phyloP scores from a whole-genome alignment of 192 early-diverging fungal genomes.

The Dissophora globulifera region DNA sequence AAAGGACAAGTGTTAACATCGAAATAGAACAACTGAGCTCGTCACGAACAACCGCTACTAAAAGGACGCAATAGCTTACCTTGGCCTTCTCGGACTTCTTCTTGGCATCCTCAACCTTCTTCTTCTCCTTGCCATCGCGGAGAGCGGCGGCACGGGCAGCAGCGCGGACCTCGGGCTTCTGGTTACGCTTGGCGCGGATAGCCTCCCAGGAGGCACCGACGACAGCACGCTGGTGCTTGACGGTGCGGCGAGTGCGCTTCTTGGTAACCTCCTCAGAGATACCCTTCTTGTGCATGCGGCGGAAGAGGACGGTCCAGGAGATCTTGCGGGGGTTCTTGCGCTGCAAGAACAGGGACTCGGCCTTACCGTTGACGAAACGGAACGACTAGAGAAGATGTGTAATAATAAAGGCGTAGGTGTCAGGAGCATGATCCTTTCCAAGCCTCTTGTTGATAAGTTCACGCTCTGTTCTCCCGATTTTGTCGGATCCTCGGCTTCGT shows the following conservation, averaged over 20 bases:
- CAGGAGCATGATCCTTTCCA: no score
- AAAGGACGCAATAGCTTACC: slow-evolving; percentile 66
- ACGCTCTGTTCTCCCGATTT: no score
- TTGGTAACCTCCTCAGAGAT: slow-evolving; percentile 94
- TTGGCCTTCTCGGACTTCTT: slow-evolving; percentile 90
- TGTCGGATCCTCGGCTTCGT: no score
- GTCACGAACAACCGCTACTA: slow-evolving; percentile 41
- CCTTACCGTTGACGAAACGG: slow-evolving; percentile 98
- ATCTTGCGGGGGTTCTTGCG: slow-evolving; percentile 98
- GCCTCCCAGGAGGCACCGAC: slow-evolving; percentile 95
- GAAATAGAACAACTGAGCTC: no score
- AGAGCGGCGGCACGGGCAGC: slow-evolving; percentile 89
- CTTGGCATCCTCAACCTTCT: slow-evolving; percentile 87
- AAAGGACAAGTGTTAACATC: slow-evolving; percentile 6
- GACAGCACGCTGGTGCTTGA: slow-evolving; percentile 96
- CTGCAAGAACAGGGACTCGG: slow-evolving; percentile 97
- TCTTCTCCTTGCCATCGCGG: slow-evolving; percentile 90
- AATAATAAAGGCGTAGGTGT: no score
- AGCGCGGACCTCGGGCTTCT: slow-evolving; percentile 95
- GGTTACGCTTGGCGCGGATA: slow-evolving; percentile 97
- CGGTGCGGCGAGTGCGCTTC: slow-evolving; percentile 94
- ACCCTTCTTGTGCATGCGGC: slow-evolving; percentile 99
- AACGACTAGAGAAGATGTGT: slow-evolving; percentile 74
- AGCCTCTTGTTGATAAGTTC: no score
- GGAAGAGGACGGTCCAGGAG: slow-evolving; percentile 96